These are phyloP conservation scores for Xenoacremonium recifei DNA, from an alignment of 2,329 filamentous ascomycete species.

Conservation along the genomic window DNA sequence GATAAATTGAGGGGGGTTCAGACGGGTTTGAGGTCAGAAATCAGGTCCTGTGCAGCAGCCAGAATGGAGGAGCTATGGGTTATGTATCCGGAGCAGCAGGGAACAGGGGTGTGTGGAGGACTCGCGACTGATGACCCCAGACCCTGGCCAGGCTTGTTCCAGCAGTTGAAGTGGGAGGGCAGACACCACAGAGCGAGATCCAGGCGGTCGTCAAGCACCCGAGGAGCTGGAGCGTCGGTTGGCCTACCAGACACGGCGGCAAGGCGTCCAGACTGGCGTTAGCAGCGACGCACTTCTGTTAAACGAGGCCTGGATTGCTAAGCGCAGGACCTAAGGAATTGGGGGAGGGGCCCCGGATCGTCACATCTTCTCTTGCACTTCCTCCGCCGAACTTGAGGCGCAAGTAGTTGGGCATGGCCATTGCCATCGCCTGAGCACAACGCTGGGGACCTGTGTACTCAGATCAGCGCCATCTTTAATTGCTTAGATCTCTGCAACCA, in stretches of 20 bases:
- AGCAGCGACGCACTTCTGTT: conserved; percentile 10
- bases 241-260: conserved; percentile 15
- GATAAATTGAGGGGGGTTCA: too few relatives aligned
- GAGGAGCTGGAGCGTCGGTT: conserved; percentile 14
- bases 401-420: too few relatives aligned
- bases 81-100: conserved; percentile 24
- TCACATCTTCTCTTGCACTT: too few relatives aligned
- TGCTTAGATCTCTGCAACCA: too few relatives aligned
- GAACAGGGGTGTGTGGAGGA: conserved; percentile 13
- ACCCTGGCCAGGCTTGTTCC: conserved; percentile 14
- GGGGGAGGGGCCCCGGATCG: neutral
- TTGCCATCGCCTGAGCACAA: too few relatives aligned
- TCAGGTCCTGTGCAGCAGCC: conserved; percentile 7
- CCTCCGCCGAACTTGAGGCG: too few relatives aligned
- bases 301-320: conserved; percentile 12
- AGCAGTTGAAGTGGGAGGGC: conserved; percentile 21
- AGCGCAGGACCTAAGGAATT: conserved; percentile 6
- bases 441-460: too few relatives aligned
- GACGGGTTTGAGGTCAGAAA: conserved; percentile 3
- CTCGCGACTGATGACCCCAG: conserved; percentile 18
- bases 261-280: conserved; percentile 11
- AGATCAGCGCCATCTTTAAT: too few relatives aligned
- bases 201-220: too few relatives aligned
- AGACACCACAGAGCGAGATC: conserved; percentile 21
- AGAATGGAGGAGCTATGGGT: conserved; percentile 24